These are phyloP conservation scores for Solanum clarkiae DNA, from an alignment of 257 asterid genomes.

Conservation along the genomic window DNA sequence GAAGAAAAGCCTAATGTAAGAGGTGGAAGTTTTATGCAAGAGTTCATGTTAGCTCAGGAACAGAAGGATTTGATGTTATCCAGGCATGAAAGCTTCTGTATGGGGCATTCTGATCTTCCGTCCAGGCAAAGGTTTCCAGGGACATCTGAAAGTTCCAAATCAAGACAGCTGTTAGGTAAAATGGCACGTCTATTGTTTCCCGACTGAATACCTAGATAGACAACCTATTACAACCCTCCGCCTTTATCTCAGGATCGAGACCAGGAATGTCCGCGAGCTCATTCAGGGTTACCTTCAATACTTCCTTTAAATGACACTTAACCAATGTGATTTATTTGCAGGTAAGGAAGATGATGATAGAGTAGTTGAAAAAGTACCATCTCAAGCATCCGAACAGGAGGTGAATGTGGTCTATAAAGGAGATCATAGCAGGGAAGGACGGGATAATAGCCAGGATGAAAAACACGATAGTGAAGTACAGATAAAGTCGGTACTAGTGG, in stretches of 20 bases:
- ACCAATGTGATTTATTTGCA: conserved; percentile 1
- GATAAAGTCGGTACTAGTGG: conserved; percentile 11
- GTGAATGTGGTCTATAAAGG: conserved; percentile 4
- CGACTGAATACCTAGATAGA: not conserved
- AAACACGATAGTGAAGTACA: conserved; percentile 4
- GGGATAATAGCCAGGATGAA: not conserved
- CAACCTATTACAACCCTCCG: not conserved
- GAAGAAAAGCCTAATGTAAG: conserved; percentile 85
- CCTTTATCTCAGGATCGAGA: not conserved
- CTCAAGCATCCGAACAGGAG: conserved; percentile 11
- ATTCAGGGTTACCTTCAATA: not conserved
- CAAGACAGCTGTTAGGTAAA: conserved; percentile 27
- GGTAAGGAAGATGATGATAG: conserved; percentile 17
- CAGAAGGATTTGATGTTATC: conserved; percentile 35
- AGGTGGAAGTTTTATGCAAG: conserved; percentile 65
- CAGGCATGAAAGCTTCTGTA: conserved; percentile 58
- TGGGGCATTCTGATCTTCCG: conserved; percentile 18
- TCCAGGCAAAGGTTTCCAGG: conserved; percentile 3
- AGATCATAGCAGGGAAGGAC: conserved; percentile 20
- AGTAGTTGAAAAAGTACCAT: conserved; percentile 23
- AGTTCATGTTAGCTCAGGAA: conserved; percentile 29
- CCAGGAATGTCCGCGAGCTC: not conserved
- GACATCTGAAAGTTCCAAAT: conserved; percentile 5
- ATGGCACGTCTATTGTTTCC: not conserved
- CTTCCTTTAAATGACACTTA: not conserved